These are phyloP conservation scores for Blyttiomyces sp. DNA, from an alignment of 371 early-diverging fungal genomes.

Conservation along the genomic window DNA sequence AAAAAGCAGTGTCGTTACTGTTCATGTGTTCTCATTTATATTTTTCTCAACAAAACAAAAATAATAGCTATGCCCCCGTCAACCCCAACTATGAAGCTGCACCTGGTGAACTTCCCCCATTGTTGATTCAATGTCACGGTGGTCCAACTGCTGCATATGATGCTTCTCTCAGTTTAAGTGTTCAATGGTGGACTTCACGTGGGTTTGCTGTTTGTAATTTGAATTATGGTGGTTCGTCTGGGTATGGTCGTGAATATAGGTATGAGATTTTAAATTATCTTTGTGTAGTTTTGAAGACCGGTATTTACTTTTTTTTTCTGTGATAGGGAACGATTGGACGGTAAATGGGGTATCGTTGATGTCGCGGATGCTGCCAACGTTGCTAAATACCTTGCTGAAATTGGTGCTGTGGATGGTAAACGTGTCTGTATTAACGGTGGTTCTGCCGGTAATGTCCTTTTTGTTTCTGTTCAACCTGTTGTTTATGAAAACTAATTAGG, in stretches of 20 bases:
- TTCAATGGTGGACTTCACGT: conserved; percentile 75
- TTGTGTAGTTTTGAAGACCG: background rate
- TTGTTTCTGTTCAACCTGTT: background rate
- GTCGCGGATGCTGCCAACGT: conserved; percentile 74
- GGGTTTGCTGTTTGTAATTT: conserved; percentile 71
- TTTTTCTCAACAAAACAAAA: background rate
- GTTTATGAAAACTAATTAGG: too few species aligned
- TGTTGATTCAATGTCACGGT: conserved; percentile 68
- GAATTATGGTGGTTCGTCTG: conserved; percentile 75
- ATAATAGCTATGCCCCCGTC: conserved; percentile 58
- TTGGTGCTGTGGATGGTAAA: conserved; percentile 57
- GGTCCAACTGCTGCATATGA: conserved; percentile 57
- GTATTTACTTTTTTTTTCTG: background rate
- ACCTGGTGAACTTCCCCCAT: conserved; percentile 59
- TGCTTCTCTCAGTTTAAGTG: conserved; percentile 42
- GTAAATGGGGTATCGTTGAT: conserved; percentile 70
- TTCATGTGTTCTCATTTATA: background rate
- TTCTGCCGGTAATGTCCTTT: conserved; percentile 51
- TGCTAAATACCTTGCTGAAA: conserved; percentile 58
- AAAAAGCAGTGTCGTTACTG: too few species aligned
- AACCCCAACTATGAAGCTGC: conserved; percentile 56
- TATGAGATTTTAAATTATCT: background rate
- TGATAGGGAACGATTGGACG: conserved; percentile 60
- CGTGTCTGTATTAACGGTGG: conserved; percentile 66
- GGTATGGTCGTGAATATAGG: conserved; percentile 67